Evolutionary conservation across 1,284 basidiomycete genomes (phyloP), one percentile per base, ranked within the genome.

Genomic region (Tranzscheliella williamsii): DNA sequence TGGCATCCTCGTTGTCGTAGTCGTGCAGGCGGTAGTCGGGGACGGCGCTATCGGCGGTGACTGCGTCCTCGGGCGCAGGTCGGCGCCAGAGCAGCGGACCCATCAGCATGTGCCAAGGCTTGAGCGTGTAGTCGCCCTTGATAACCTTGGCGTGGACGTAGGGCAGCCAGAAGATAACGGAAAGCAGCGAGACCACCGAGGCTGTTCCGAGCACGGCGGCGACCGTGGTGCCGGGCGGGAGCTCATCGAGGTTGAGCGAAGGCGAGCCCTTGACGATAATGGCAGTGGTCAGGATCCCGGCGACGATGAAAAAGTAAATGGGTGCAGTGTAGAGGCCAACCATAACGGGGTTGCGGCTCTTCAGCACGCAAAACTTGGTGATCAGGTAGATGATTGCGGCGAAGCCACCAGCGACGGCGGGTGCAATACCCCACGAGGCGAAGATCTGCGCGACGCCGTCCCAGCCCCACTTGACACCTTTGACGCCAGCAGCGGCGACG

Each of bases 261-360:
- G 57, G 58, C 4, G 63, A 49, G n/a, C 58, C 67, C 33, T 67
- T 55, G 27, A 50, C 53, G 34, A 67, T 57, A 44, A 67, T 63
- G 22, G 56, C 49, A 1, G 45, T 38, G 26, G 67, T 54, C 17
- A 66, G 30, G 8, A 70, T 33, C 26, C 38, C 43, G 7, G 41
- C 35, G 8, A 55, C 55, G 39, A 56, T 36, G 42, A 63, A 49
- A 24, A 67, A 55, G 42, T 58, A 67, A 12, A 70, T 22, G 4
- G 63, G 67, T 0, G 55, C 44, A 4, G 43, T 36, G 30, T n/a
- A 37, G 9, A 66, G 24, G 6, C 57, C 63, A 3, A 49, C 34
- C 38, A 37, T 44, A n/a, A 66, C 49, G 12, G 67, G 54, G 21
- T 66, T 33, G 26, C 34, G 41, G 26, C 44, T 22, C 22, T 46